phyloP scores from a whole-genome alignment of 208 protist genomes.

The Acanthamoeba castellanii region DNA sequence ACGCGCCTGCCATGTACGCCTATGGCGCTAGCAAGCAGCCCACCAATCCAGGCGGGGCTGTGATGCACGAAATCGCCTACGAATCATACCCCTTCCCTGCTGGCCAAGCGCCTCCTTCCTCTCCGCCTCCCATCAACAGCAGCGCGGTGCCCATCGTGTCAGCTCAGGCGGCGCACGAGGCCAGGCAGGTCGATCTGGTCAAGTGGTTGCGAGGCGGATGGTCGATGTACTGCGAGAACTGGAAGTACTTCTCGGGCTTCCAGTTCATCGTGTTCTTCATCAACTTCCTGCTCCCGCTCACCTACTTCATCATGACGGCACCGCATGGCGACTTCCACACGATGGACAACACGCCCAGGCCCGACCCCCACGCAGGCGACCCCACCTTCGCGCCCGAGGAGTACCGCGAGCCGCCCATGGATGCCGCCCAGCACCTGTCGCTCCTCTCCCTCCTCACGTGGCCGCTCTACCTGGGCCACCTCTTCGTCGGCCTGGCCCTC shows the following conservation, averaged over 20 bases:
- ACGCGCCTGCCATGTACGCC: conserved; percentile 27
- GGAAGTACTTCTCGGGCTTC: conserved; percentile 65
- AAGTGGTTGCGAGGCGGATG: conserved; percentile 51
- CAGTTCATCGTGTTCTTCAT: conserved; percentile 39
- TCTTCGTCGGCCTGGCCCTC: conserved; percentile 58
- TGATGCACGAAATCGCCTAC: conserved; percentile 52
- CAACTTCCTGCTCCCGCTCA: conserved; percentile 32
- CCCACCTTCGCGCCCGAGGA: background rate
- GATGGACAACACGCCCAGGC: background rate
- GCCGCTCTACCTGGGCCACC: conserved; percentile 58
- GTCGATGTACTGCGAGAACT: conserved; percentile 49
- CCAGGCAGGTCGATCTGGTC: conserved; percentile 6
- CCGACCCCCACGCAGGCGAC: too few species aligned
- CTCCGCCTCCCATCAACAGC: background rate
- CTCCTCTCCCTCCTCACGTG: conserved; percentile 45
- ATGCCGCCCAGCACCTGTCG: background rate
- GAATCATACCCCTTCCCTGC: background rate
- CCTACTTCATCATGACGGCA: background rate
- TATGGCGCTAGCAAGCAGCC: background rate
- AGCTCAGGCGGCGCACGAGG: background rate
- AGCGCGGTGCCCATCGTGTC: background rate
- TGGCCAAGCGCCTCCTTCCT: background rate
- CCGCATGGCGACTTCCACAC: background rate
- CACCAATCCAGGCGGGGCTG: conserved; percentile 27
- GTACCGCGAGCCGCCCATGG: background rate